Evolutionary conservation across 2,329 filamentous ascomycete genomes (phyloP).

Genomic region (Ceratocystis huliohia): DNA sequence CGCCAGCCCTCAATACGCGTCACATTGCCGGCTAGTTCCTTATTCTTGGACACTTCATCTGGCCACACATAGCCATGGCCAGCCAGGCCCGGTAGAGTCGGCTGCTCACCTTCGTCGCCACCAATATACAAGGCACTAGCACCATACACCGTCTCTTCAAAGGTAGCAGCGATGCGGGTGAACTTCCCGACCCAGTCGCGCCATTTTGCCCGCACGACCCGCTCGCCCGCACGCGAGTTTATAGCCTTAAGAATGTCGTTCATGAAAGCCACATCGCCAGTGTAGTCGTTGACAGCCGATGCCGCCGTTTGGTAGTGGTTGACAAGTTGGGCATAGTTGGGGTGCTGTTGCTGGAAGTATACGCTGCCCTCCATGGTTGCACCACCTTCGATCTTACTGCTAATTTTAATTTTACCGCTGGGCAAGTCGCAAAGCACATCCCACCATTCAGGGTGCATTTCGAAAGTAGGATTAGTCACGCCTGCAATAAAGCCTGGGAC

Average conservation of each 20-base stretch:
- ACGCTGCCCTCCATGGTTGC: slow-evolving; percentile 70
- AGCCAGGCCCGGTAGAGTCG: slow-evolving; percentile 43
- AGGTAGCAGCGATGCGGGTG: slow-evolving; percentile 79
- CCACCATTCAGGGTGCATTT: slow-evolving; percentile 95
- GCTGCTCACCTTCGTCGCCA: slow-evolving; percentile 53
- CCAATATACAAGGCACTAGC: slow-evolving; percentile 80
- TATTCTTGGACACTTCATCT: slow-evolving; percentile 65
- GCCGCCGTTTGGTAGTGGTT: slow-evolving; percentile 29
- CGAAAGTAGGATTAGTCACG: slow-evolving; percentile 93
- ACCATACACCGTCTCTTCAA: slow-evolving; percentile 91
- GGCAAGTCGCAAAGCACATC: slow-evolving; percentile 89
- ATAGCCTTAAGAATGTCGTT: slow-evolving; percentile 73
- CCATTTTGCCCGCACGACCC: slow-evolving; percentile 84
- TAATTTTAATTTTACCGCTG: slow-evolving; percentile 88
- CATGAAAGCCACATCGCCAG: slow-evolving; percentile 84
- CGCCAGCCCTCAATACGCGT: slow-evolving; percentile 94
- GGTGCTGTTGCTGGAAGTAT: slow-evolving; percentile 76
- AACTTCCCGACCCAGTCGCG: slow-evolving; percentile 91
- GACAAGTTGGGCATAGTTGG: slow-evolving; percentile 40
- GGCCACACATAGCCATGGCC: slow-evolving; percentile 95
- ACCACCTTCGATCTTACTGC: slow-evolving; percentile 69
- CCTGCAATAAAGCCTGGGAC: slow-evolving; percentile 96
- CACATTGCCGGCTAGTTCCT: slow-evolving; percentile 82
- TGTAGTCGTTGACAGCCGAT: slow-evolving; percentile 48
- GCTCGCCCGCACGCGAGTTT: slow-evolving; percentile 72